These are phyloP conservation scores for Fusarium algeriense DNA, from an alignment of 2,329 filamentous ascomycete species.

Conservation along the genomic window DNA sequence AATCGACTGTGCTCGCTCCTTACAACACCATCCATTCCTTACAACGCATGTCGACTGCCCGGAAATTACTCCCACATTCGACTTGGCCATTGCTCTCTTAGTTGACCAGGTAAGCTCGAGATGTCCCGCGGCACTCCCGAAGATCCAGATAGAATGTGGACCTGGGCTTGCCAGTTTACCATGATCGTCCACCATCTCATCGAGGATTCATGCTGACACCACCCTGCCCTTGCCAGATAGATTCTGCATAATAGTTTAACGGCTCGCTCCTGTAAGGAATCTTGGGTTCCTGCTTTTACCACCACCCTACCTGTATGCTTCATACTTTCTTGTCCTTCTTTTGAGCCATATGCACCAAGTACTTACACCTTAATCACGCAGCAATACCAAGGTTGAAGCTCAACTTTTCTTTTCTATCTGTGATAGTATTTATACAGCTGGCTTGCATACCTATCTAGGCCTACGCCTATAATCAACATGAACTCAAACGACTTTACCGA, in stretches of 20 bases:
- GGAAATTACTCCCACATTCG: constrained; percentile 49
- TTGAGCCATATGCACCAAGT: constrained; percentile 38
- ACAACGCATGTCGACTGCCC: constrained; percentile 44
- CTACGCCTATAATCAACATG: constrained; percentile 59
- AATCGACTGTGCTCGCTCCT: constrained; percentile 38
- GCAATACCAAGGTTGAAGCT: constrained; percentile 56
- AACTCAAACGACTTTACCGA: constrained; percentile 64
- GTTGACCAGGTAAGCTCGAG: constrained; percentile 47
- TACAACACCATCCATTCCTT: constrained; percentile 42
- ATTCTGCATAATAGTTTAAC: constrained; percentile 45
- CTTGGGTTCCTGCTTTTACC: constrained; percentile 61
- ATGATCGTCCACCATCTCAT: constrained; percentile 35
- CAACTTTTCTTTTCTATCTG: constrained; percentile 60
- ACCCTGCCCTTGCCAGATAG: constrained; percentile 45
- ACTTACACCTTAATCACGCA: constrained; percentile 44
- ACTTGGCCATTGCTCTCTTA: constrained; percentile 49
- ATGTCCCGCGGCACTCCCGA: constrained; percentile 49
- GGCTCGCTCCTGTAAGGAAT: constrained; percentile 35
- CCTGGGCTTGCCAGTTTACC: constrained; percentile 43
- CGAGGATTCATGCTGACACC: constrained; percentile 47
- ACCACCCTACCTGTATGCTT: constrained; percentile 65
- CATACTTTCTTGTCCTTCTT: constrained; percentile 43
- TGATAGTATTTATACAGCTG: constrained; percentile 59
- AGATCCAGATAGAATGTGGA: constrained; percentile 49
- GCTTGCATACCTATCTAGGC: constrained; percentile 59